Evolutionary conservation across 2,329 filamentous ascomycete species (phyloP), one percentile per base, ranked within the genome.

Genomic region (Penicillium hesseltinei): DNA sequence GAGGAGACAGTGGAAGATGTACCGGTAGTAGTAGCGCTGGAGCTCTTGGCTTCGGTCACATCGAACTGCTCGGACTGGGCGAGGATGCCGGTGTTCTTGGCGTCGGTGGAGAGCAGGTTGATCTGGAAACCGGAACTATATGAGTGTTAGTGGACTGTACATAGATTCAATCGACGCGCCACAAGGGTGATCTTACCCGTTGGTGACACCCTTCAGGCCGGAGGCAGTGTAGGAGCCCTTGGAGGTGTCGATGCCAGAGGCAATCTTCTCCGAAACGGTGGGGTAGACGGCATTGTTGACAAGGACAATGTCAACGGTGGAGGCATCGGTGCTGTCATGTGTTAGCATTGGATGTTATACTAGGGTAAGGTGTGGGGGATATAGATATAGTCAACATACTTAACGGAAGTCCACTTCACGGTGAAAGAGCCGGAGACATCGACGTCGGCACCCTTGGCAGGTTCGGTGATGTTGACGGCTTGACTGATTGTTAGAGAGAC

Each of bases 261-360:
- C 71, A 29, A 78, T 66, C 54, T 66, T 69, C 51, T 70, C 63
- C 36, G 65, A 60, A 4, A 75, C 63, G 5, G 59, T 56, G 17
- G 75, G 73, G 49, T 74, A 71, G 51, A 71, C 64, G 42, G 63
- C 62, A 55, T 76, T 70, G 62, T 78, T 75, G 64, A 75, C 72
- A 25, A 79, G 67, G 59, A 75, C 69, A 58, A 80, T 71, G 56
- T 76, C 65, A 62, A 78, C 73, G 39, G 64, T 67, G 23, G 66
- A 58, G 4, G 74, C 71, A 52, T 80, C 77, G 38, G 76, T 74
- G 54, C 72, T 75, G 31, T 27, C 31, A 8, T 13, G 25, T 25
- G 36, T 64, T 36, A 58, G 57, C 38, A 5, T 40, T 50, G 21
- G 4, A 4, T 31, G 3, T 29, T 27, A 29, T 25, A 6, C 33